Conservation (phyloP, 2,329 filamentous ascomycete species). For the Neoarthrinium moseri region DNA sequence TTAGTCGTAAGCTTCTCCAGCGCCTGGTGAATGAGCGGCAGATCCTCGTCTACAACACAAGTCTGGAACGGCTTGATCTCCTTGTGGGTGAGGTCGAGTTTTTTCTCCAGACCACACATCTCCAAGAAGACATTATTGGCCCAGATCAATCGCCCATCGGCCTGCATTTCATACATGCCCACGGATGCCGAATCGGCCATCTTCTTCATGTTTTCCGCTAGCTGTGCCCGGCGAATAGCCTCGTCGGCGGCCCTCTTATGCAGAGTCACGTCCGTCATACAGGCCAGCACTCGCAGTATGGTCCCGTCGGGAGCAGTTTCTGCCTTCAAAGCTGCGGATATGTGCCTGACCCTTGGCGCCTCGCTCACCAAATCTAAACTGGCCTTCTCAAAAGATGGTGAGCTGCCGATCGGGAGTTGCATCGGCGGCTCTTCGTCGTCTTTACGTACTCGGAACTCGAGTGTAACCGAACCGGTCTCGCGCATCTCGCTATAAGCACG, state of each 20-base stretch:
- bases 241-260: conserved; percentile 49
- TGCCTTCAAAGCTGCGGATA: conserved; percentile 46
- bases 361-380: conserved; percentile 31
- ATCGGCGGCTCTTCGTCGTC: conserved; percentile 20
- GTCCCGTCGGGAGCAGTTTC: conserved; percentile 42
- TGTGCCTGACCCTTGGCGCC: conserved; percentile 35
- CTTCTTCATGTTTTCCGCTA: conserved; percentile 51
- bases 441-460: conserved; percentile 44
- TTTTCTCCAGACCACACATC: conserved; percentile 47
- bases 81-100: conserved; percentile 35
- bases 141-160: conserved; percentile 46
- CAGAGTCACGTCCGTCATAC: conserved; percentile 49
- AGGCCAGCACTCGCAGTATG: conserved; percentile 45
- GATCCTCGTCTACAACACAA: conserved; percentile 45
- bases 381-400: conserved; percentile 35
- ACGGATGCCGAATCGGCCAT: conserved; percentile 55
- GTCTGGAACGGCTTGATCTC: conserved; percentile 42
- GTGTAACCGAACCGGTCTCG: conserved; percentile 36
- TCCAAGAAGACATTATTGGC: conserved; percentile 55
- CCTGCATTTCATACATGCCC: conserved; percentile 53
- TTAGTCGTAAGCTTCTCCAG: conserved; percentile 36
- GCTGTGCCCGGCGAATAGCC: conserved; percentile 46
- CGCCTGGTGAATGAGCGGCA: conserved; percentile 36
- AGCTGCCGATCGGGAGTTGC: conserved; percentile 27
- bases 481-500: conserved; percentile 41